Evolutionary conservation across 495 filamentous ascomycete species (phyloP), one percentile per base, ranked within the genome.

Genomic region (Choiromyces venosus): DNA sequence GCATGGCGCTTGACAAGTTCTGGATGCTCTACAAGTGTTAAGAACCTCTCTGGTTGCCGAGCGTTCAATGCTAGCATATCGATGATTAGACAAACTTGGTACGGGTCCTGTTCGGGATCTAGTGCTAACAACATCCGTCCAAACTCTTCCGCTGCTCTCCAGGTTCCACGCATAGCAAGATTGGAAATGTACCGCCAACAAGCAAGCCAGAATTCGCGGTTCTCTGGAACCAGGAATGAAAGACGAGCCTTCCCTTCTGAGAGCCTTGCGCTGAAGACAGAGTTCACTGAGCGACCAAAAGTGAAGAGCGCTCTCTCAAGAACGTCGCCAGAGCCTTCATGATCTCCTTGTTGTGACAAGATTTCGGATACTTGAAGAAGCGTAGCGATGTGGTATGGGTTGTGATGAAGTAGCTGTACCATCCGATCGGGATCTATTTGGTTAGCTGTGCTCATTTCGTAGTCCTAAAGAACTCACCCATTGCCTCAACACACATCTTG

Each of bases 61-160:
- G 92, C 90, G 66, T 93, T 88, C 29, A 99, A 85, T 12, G 92
- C 92, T 29, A 96, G 85, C 73, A 93, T 89, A 80, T 97, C 95
- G 72, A 97, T 87, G 72, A 91, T 82, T 29, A 95, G 86, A 64
- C 87, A 86, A 72, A 97, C 86, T 72, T 87, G 91, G 77, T 97
- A 97, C 2, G 93, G 94, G 81, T 99, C 95, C 0, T 82, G 85
- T 74, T 84, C 82, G n/a, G 89, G 88, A 76, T 91, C 88, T 68
- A 99, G 82, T 73, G 89, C 87, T 1, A 97, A 84, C 12, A 97
- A 82, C 12, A 98, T 83, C 82, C 96, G 97, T 8, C 90, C 87
- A 93, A 94, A 99, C 82, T 98, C 96, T 66, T 93, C 90, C 0
- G 92, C 92, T 1, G 95, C 98, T 38, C 93, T 87, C 86, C 92